Evolutionary conservation across 139 green algal genomes (phyloP), one percentile per base, ranked within the genome.

Genomic region (Micromonas commoda): DNA sequence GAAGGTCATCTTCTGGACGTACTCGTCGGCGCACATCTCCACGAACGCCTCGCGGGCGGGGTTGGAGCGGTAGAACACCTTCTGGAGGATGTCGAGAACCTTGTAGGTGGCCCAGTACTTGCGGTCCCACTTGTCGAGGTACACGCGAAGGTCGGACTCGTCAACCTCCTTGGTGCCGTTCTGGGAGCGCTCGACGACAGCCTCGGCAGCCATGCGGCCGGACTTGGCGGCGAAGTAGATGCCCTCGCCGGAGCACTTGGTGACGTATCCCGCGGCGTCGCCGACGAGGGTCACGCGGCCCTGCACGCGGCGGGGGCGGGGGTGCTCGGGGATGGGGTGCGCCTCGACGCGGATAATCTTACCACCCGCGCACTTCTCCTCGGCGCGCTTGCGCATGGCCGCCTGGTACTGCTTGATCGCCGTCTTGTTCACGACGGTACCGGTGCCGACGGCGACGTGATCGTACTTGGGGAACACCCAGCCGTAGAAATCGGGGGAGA

Each of bases 51-150:
- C 95, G 29, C 95, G 89, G 0, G 95, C 95, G 57, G 95, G 95
- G 91, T 99, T 99, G 82, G 87, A 95, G 35, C 94, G 82, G 88
- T 91, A 92, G 86, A 97, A 96, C 38, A 98, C 91, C 91, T 99
- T 99, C 90, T 99, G 95, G 80, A 99, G 88, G 89, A 99, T 99
- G 90, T 99, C 95, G 73, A 99, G 89, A 52, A 98, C 95, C 91
- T 98, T 98, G 95, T 99, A 99, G 45, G 95, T 98, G 83, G 92
- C 80, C 95, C 95, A 98, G 90, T 99, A 99, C 90, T 98, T 97
- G 77, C 87, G 86, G 90, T 99, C 95, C 83, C 86, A 98, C 87
- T 96, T 94, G 89, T 96, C 90, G 19, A 99, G 85, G 91, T 99
- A 99, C 39, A 83, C 75, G 51, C 91, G 85, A 68, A 99, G 87